Base-by-base conservation (phyloP, 108 stramenopile genomes). In the Fragilaria crotonensis region DNA sequence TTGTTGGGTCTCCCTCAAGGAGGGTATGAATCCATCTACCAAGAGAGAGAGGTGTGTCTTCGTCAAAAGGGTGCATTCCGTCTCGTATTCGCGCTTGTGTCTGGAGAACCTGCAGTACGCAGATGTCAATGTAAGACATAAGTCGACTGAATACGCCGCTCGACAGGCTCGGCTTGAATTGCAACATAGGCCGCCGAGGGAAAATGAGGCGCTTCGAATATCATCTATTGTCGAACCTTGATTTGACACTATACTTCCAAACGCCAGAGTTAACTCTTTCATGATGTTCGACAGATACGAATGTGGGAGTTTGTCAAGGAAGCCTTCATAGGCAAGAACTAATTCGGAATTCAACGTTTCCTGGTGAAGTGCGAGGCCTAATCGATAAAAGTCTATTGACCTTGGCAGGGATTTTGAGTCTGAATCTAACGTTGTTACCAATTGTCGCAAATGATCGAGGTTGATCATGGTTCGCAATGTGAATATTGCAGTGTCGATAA, bases 21-120 rank as follows among this genome's bases (percentile, higher is more conserved):
- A 26, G 5, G 28, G 22, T 1, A 68, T 23, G 23, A 75, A 52
- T 50, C 73, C 73, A 56, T 75, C 67, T 48, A 75, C 23, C 9
- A 75, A 11, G 21, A 75, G 27, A 0, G 26, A 53, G 0, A 63
- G 65, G 3, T 70, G 31, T 25, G 31, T 45, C 5, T 66, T 29
- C 48, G 64, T 28, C 0, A 75, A 28, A 20, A 25, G 5, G 21
- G 4, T 60, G 7, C 44, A 56, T 60, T 56, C 65, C 41, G 31
- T 18, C n/a, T 44, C 21, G 4, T 29, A 26, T 33, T 23, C 31
- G 41, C 19, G 55, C 2, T 60, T 59, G 9, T 48, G 51, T 29
- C 59, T 29, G n/a, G 63, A 47, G 0, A 61, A 28, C 26, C n/a
- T 30, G 47, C 68, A 63, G 54, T 75, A 75, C 7, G 59, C 27